Evolutionary conservation across 176 grass and related monocot genomes (phyloP).

Genomic region (Paspalum vaginatum): DNA sequence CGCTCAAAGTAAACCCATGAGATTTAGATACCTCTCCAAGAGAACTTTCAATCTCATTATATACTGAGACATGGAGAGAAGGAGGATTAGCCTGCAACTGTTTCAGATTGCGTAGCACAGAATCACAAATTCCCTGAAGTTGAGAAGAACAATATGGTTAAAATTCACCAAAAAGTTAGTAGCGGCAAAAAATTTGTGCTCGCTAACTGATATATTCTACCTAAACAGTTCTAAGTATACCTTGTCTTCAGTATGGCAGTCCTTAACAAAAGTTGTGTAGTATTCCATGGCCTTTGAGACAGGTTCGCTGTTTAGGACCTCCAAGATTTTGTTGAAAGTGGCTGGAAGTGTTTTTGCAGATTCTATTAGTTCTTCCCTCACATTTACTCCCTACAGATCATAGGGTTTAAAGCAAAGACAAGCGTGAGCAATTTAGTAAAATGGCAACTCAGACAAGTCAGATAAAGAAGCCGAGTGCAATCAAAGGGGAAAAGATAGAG

Average conservation of each 20-base stretch:
- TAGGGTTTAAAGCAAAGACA: neutral
- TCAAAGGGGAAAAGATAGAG: neutral
- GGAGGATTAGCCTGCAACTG: conserved; percentile 68
- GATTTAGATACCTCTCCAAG: conserved; percentile 45
- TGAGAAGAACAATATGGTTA: conserved; percentile 38
- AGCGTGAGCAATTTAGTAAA: neutral
- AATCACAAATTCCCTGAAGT: conserved; percentile 56
- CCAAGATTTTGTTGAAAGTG: conserved; percentile 77
- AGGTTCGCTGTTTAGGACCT: conserved; percentile 71
- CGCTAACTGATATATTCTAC: conserved; percentile 16
- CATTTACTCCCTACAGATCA: conserved; percentile 68
- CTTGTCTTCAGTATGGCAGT: conserved; percentile 91
- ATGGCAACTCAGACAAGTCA: neutral
- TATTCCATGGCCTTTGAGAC: conserved; percentile 70
- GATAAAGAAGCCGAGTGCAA: neutral
- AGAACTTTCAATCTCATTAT: conserved; percentile 66
- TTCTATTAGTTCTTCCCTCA: conserved; percentile 78
- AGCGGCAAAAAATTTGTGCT: conserved; percentile 8
- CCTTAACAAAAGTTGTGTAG: conserved; percentile 78
- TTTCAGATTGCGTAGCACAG: conserved; percentile 67
- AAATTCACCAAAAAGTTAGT: conserved; percentile 23
- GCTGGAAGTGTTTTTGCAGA: conserved; percentile 79
- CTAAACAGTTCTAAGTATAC: conserved; percentile 31
- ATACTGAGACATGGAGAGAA: conserved; percentile 72
- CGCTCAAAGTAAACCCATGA: conserved; percentile 30